phyloP scores from a whole-genome alignment of 805 yeast genomes.

The Wickerhamomyces strasburgensis region DNA sequence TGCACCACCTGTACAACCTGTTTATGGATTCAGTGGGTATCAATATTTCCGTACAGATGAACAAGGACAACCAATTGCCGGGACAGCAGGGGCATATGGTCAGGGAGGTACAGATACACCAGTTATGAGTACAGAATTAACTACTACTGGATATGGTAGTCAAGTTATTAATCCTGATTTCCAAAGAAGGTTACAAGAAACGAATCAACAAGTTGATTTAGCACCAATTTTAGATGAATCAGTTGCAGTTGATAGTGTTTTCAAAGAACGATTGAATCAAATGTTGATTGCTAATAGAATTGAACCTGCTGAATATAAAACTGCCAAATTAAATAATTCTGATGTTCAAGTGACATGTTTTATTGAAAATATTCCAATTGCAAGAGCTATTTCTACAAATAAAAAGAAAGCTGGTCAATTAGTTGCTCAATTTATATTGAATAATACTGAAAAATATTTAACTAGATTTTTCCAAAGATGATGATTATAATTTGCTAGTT shows the following conservation, averaged over 20 bases:
- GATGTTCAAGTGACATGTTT: conserved; percentile 18
- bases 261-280: conserved; percentile 15
- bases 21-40: not conserved
- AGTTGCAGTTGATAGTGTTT: conserved; percentile 8
- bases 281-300: conserved; percentile 7
- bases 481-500: no score
- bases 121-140: not conserved
- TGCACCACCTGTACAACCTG: not conserved
- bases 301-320: conserved; percentile 16
- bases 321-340: conserved; percentile 13
- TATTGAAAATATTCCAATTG: conserved; percentile 10
- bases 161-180: no score
- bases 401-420: conserved; percentile 22
- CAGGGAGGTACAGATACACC: no score
- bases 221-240: not conserved
- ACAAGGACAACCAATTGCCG: not conserved
- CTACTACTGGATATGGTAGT: not conserved
- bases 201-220: no score
- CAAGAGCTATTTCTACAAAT: conserved; percentile 14
- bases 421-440: conserved; percentile 16
- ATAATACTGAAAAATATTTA: conserved; percentile 5
- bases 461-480: no score
- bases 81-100: no score
- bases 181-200: no score
- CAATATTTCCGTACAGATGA: not conserved